Evolutionary conservation across 2,329 filamentous ascomycete species (phyloP), one percentile per base, ranked within the genome.

Genomic region (Cladosporium sp.): DNA sequence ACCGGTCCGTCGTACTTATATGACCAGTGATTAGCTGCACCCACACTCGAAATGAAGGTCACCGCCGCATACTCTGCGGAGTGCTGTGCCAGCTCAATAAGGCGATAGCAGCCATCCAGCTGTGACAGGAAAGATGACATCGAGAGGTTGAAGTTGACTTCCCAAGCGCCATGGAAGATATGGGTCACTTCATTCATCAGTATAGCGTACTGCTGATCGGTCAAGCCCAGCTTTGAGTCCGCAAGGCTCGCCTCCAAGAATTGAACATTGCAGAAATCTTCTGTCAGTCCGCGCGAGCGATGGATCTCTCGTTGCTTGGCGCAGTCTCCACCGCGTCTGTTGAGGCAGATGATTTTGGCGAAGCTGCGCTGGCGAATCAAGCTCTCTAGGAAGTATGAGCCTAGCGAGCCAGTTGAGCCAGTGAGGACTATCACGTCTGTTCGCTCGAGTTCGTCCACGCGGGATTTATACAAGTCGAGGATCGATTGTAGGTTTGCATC

Each of bases 91-190:
- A 63, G 25, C 10, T 56, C 49, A 6, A 63, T 13, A 11, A 63
- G 34, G 5, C 26, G 60, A 21, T 23, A 63, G 26, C 60, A 63
- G 13, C 30, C 60, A 6, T 56, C 53, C 7, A 63, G 34, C 34
- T 63, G 60, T 4, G 66, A 64, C 57, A 75, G 73, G 60, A 72
- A 78, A 8, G 73, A 74, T 3, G 70, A 67, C 28, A 78, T 69
- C 1, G 70, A 66, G 53, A 71, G 71, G 67, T 78, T 78, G 73
- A 78, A 78, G 66, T 78, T 70, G 25, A 79, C 76, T 4, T 74
- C 69, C 77, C 77, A 79, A 0, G 76, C 76, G 59, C 75, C 76
- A 71, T 79, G 77, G 48, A 78, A 72, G 66, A 77, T 70, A 46
- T 71, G 57, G 26, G 72, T 73, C 21, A 72, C 68, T 1, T 43